Conservation (phyloP, 306 rosid species). For the Vachellia pachyceras region DNA sequence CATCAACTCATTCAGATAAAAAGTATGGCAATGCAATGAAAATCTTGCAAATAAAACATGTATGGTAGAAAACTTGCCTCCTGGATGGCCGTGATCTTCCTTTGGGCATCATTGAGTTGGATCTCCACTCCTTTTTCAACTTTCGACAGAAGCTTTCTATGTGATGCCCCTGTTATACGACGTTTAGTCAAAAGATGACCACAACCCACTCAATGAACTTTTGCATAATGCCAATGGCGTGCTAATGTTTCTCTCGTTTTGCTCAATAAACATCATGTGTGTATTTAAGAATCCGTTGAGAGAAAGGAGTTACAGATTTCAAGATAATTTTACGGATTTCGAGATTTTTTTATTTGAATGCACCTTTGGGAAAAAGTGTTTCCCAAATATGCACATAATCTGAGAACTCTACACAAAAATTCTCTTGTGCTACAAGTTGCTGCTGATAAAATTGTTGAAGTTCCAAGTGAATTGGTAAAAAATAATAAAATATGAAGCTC, state of each 20-base stretch:
- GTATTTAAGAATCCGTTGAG: too few species aligned
- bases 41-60: constrained; percentile 19
- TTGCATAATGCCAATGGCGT: neutral
- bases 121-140: constrained; percentile 71
- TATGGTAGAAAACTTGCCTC: constrained; percentile 62
- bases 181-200: constrained; percentile 27
- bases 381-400: too few species aligned
- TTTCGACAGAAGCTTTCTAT: constrained; percentile 74
- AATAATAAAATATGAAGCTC: neutral
- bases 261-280: constrained; percentile 14
- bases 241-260: neutral
- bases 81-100: constrained; percentile 65
- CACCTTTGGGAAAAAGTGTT: too few species aligned
- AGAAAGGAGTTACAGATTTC: too few species aligned
- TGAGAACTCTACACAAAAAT: constrained; percentile 19
- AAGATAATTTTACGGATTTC: too few species aligned
- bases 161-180: constrained; percentile 67
- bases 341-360: too few species aligned
- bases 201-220: constrained; percentile 22
- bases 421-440: neutral
- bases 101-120: constrained; percentile 75
- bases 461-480: neutral
- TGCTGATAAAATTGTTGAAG: constrained; percentile 27
- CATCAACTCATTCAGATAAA: constrained; percentile 39
- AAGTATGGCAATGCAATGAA: constrained; percentile 25